Conservation (phyloP, 129 eudicot species). For the Sambucus nigra region DNA sequence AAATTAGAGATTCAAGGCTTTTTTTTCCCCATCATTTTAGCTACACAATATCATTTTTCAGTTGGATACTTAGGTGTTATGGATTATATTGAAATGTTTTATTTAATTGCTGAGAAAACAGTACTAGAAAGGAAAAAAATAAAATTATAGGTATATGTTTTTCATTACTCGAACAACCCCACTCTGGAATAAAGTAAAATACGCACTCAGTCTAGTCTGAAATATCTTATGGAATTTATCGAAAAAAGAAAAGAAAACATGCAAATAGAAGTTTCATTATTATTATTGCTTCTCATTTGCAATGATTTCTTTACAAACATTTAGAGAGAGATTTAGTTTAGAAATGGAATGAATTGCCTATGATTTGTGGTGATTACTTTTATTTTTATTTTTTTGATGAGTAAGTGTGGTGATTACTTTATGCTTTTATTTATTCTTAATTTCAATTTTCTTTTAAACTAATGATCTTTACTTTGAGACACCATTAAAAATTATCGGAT, state of each 20-base stretch:
- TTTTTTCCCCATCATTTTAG: too few species aligned
- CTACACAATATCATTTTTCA: not conserved
- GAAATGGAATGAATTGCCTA: not conserved
- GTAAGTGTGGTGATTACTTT: not conserved
- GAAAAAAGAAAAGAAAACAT: too few species aligned
- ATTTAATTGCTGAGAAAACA: not conserved
- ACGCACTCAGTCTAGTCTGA: not conserved
- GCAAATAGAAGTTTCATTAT: not conserved
- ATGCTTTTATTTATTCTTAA: not conserved
- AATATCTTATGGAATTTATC: not conserved
- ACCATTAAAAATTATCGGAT: conserved; percentile 53
- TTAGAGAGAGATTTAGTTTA: not conserved
- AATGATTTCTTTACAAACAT: not conserved
- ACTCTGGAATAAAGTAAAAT: not conserved
- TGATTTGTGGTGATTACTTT: not conserved
- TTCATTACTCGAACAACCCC: not conserved
- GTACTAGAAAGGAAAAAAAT: not conserved
- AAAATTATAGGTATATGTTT: not conserved
- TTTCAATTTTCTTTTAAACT: conserved; percentile 25
- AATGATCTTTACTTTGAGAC: conserved; percentile 64
- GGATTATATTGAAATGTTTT: not conserved
- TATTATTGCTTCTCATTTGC: not conserved
- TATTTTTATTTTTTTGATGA: not conserved
- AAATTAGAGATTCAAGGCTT: too few species aligned
- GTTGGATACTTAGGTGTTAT: not conserved